Conservation (phyloP, 306 rosid species). For the Casuarina glauca region DNA sequence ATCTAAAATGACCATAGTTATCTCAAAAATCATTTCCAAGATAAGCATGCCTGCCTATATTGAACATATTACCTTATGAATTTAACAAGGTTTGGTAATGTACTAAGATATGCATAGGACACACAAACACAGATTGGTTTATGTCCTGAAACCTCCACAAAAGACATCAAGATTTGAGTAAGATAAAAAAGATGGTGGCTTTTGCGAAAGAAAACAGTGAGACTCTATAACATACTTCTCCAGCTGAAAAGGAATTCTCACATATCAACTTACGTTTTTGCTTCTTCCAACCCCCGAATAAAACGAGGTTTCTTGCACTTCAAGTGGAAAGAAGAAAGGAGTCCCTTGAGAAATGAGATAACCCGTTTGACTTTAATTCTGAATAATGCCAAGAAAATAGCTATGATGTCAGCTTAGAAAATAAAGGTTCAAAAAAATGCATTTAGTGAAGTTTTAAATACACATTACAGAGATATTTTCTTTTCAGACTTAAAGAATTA, state of each 20-base stretch:
- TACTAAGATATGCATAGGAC: background rate
- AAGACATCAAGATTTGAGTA: background rate
- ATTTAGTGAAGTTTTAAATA: slow-evolving; percentile 12
- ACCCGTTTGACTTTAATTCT: slow-evolving; percentile 82
- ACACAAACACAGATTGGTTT: background rate
- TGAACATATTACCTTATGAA: background rate
- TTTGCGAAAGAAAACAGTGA: background rate
- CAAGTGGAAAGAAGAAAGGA: slow-evolving; percentile 78
- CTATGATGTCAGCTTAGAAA: slow-evolving; percentile 11
- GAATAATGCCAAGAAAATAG: slow-evolving; percentile 28
- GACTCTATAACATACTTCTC: background rate
- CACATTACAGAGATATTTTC: slow-evolving; percentile 15
- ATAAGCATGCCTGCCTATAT: slow-evolving; percentile 10
- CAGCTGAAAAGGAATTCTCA: slow-evolving; percentile 3
- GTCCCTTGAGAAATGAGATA: slow-evolving; percentile 89
- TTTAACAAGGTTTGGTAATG: background rate
- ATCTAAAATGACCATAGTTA: slow-evolving; percentile 18
- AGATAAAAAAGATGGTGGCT: background rate
- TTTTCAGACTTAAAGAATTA: slow-evolving; percentile 24
- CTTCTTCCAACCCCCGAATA: slow-evolving; percentile 84
- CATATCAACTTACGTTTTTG: slow-evolving; percentile 63
- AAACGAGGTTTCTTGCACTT: slow-evolving; percentile 86
- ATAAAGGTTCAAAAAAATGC: background rate
- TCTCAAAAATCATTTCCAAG: slow-evolving; percentile 14
- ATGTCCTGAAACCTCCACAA: background rate